Base-by-base conservation (phyloP, 768 basidiomycete species). In the Collybia sordida region DNA sequence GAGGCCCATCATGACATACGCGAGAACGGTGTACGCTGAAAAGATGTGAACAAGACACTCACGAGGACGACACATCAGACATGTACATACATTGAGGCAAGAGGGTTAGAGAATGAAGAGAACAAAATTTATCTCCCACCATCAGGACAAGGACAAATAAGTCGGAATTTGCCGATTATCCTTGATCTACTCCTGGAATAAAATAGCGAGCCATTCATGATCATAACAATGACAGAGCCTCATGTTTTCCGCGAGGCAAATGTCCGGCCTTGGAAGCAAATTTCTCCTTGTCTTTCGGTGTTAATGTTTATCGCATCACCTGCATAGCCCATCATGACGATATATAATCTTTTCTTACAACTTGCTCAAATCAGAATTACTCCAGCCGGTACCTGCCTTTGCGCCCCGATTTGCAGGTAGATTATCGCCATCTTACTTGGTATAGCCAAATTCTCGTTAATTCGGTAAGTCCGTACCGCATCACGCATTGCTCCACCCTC, bases 241-340 rank as follows among this genome's bases (percentile, higher is more conserved):
- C 74, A 65, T 75, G 73, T 71, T 61, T 59, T 54, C 66, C 62
- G 67, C 63, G 70, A 73, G 74, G 74, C 71, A 65, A 55, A 48
- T 67, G 65, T 68, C 65, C 65, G 63, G 64, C 59, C 45, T 23
- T 39, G 4, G 21, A 15, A 50, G 42, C 36, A 28, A 37, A 34
- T 49, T 50, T 42, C 27, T 28, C 35, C 43, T 27, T 25, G 28
- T 45, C n/a, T 24, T 45, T 38, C 31, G 15, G 15, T 15, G 34
- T 22, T 44, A 34, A 25, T 40, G 22, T 36, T 38, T 45, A 43
- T 38, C 23, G 21, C 40, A 18, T 50, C 41, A 45, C 45, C 46
- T 27, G 42, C 21, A 36, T 17, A 42, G 47, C 37, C 43, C 45
- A 47, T 37, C 41, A 37, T 49, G 28, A 49, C 46, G 55, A 55